These are phyloP conservation scores for Venturia asperata DNA, from an alignment of 2,329 filamentous ascomycete genomes.

Conservation along the genomic window DNA sequence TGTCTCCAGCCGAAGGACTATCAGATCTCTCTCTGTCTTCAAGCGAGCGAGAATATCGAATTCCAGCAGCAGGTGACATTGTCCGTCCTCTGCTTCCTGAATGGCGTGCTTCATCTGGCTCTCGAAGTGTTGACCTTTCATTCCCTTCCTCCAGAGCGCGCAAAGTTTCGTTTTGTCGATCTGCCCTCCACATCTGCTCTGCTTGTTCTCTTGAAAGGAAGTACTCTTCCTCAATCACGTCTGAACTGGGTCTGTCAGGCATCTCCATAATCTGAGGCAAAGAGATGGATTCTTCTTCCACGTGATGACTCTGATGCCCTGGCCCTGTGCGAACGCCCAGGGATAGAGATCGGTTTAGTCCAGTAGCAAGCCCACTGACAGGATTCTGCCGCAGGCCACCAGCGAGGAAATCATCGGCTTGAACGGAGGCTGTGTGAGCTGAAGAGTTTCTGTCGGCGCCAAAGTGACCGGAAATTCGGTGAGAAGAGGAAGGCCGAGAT, in stretches of 20 bases:
- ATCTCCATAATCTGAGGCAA: slow-evolving; percentile 3
- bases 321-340: background rate
- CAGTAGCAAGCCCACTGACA: background rate
- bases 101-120: slow-evolving; percentile 5
- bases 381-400: background rate
- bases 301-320: background rate
- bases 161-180: background rate
- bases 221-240: background rate
- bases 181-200: slow-evolving; percentile 7
- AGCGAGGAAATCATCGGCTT: background rate
- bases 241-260: background rate
- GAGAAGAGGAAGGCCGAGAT: background rate
- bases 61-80: background rate
- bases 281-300: background rate
- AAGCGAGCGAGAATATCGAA: slow-evolving; percentile 1
- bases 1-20: background rate
- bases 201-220: slow-evolving; percentile 1
- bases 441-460: slow-evolving; percentile 1
- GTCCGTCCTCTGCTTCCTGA: slow-evolving; percentile 5
- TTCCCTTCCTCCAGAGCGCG: background rate
- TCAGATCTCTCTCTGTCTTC: background rate
- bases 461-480: background rate
- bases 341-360: background rate
- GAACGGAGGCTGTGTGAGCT: background rate
- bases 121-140: background rate